Percentiles rank a stretch among this genome's conserved stretches.
Evolutionary conservation across 192 early-diverging fungal genomes (phyloP).

Genomic region (Entomortierella parvispora): DNA sequence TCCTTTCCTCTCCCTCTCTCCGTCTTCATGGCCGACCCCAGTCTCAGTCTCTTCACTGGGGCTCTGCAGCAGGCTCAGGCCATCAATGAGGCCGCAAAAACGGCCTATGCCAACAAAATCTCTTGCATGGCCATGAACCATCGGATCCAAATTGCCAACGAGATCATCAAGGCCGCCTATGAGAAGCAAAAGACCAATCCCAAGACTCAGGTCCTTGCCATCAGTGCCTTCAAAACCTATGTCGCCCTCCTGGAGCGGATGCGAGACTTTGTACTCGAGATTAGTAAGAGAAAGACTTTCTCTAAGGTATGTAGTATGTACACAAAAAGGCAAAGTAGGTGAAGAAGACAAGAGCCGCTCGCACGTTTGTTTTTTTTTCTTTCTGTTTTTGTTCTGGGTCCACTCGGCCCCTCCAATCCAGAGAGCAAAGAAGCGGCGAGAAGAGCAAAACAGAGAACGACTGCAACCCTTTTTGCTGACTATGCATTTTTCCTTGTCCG

Average conservation of each 20-base stretch:
- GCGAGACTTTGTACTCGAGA: slow-evolving; percentile 46
- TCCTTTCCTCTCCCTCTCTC: background rate
- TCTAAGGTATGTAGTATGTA: slow-evolving; percentile 41
- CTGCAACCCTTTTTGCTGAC: background rate
- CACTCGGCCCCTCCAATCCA: no score
- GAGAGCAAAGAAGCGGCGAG: no score
- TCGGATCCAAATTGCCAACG: slow-evolving; percentile 49
- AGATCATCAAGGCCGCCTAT: slow-evolving; percentile 48
- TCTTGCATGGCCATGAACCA: slow-evolving; percentile 48
- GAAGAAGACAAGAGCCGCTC: background rate
- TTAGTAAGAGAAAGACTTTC: slow-evolving; percentile 48
- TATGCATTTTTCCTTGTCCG: background rate
- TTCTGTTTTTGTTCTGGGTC: background rate
- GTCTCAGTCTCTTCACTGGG: slow-evolving; percentile 30
- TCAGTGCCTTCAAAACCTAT: slow-evolving; percentile 34
- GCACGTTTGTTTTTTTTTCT: background rate
- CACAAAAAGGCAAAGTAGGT: background rate
- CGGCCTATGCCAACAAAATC: slow-evolving; percentile 47
- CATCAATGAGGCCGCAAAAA: slow-evolving; percentile 43
- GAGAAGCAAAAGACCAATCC: slow-evolving; percentile 31
- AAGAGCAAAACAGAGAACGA: no score
- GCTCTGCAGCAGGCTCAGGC: slow-evolving; percentile 35
- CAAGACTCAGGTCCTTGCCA: slow-evolving; percentile 25
- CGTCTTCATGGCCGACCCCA: slow-evolving; percentile 35
- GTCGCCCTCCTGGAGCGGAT: slow-evolving; percentile 43